phyloP scores from a whole-genome alignment of 345 rosid species.

The Raphanus sativus region DNA sequence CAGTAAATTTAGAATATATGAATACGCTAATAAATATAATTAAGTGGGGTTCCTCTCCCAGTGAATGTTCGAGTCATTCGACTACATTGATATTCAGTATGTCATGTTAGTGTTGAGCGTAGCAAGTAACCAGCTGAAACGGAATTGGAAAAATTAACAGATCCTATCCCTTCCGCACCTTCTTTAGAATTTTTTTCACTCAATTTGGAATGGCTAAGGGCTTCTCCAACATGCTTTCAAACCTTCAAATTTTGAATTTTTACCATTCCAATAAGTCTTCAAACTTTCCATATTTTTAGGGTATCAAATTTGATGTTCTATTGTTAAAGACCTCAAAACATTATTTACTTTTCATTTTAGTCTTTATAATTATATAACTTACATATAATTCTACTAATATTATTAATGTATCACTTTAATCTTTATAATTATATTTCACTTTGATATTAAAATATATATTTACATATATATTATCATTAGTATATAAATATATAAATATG shows the following conservation, averaged over 20 bases:
- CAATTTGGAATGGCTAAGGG: background rate
- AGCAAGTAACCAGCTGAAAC: background rate
- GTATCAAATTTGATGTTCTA: background rate
- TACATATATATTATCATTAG: background rate
- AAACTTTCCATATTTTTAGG: background rate
- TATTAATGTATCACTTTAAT: too few species aligned
- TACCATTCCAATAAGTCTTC: too few species aligned
- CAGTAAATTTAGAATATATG: background rate
- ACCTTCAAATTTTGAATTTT: too few species aligned
- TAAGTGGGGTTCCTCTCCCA: background rate
- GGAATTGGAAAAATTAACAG: background rate
- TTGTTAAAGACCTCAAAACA: background rate
- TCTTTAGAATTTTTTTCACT: background rate
- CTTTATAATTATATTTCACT: too few species aligned
- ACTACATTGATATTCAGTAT: background rate
- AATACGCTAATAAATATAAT: background rate
- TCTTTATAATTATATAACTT: too few species aligned
- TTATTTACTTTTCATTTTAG: too few species aligned
- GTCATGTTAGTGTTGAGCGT: background rate
- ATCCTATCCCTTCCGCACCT: background rate
- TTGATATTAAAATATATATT: too few species aligned
- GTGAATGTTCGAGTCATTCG: background rate
- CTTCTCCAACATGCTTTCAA: too few species aligned
- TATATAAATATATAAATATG: too few species aligned
- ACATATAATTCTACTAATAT: too few species aligned